Base-by-base conservation (phyloP, 352 stramenopile genomes). In the Pythium monospermum region DNA sequence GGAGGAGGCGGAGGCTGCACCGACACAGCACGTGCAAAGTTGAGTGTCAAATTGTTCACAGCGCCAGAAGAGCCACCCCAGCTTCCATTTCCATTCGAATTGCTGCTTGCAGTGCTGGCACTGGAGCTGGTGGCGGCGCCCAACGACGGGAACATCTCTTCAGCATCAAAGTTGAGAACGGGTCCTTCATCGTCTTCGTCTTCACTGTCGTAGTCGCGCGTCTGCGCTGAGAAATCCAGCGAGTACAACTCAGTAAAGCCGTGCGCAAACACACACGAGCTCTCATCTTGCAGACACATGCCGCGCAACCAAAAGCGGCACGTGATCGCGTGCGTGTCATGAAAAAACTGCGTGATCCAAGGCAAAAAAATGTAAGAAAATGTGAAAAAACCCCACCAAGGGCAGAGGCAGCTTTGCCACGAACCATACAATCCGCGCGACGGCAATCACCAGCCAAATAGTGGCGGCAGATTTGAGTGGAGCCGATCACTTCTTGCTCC, bases 221-320 rank as follows among this genome's bases (percentile, higher is more conserved):
- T 25, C 19, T 66, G 58, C 8, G 61, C 36, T 7, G 59, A 52
- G 25, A 73, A 64, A 52, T 85, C 71, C 57, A 90, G 67, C 38
- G 68, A 61, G 53, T 87, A 87, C 30, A 75, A 84, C 62, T 90
- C 78, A 49, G 61, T 74, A 43, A 91, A 91, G 57, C 83, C 75
- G 66, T 94, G 83, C 12, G 81, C 73, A 56, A 94, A 94, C 2
- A 89, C 78, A 50, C 83, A 94, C 30, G 30, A 13, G 35, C 86
- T 67, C 38, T 91, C 73, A 6, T 60, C 73, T 61, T 94, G 80
- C 47, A 91, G 63, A 46, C 83, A 94, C 45, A 77, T 70, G 25
- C 83, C 83, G 12, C 83, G 80, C 27, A 94, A 64, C 83, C 83
- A 94, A 36, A 91, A 94, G 42, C 83, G 83, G 52, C 83, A 94